Conservation (phyloP, 805 yeast genomes). For the Candida pini region DNA sequence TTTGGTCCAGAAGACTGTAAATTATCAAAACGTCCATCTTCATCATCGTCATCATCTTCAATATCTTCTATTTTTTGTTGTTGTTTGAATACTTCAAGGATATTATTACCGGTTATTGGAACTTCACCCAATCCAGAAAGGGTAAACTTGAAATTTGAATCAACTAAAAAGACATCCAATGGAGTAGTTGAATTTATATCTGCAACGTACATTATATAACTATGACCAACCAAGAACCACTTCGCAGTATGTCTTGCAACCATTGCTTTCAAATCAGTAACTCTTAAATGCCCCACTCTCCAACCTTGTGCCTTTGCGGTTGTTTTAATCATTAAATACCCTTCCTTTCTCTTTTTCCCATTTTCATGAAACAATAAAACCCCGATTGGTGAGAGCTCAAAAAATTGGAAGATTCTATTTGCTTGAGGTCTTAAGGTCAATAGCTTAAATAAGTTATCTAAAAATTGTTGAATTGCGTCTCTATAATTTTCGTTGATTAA, state of each 20-base stretch:
- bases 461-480: slow-evolving; percentile 56
- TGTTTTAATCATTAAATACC: slow-evolving; percentile 71
- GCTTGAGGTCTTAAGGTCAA: slow-evolving; percentile 75
- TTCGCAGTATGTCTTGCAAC: slow-evolving; percentile 84
- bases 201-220: slow-evolving; percentile 80
- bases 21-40: slow-evolving; percentile 30
- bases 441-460: slow-evolving; percentile 52
- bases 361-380: slow-evolving; percentile 77
- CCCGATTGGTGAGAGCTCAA: slow-evolving; percentile 86
- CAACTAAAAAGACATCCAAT: slow-evolving; percentile 88
- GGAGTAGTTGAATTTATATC: slow-evolving; percentile 84
- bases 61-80: slow-evolving; percentile 13
- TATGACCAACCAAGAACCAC: slow-evolving; percentile 85
- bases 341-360: slow-evolving; percentile 84
- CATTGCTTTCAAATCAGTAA: slow-evolving; percentile 79
- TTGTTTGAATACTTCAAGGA: slow-evolving; percentile 14
- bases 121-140: slow-evolving; percentile 37
- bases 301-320: slow-evolving; percentile 89
- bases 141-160: slow-evolving; percentile 57
- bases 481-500: slow-evolving; percentile 30
- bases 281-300: slow-evolving; percentile 85
- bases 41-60: slow-evolving; percentile 35
- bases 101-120: slow-evolving; percentile 16
- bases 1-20: slow-evolving; percentile 30
- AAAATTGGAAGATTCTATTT: slow-evolving; percentile 75